A percentile compares a stretch with the other conserved stretches of the same genome.
These are phyloP conservation scores for Brassica nigra DNA, from an alignment of 345 rosid species.

Conservation along the genomic window DNA sequence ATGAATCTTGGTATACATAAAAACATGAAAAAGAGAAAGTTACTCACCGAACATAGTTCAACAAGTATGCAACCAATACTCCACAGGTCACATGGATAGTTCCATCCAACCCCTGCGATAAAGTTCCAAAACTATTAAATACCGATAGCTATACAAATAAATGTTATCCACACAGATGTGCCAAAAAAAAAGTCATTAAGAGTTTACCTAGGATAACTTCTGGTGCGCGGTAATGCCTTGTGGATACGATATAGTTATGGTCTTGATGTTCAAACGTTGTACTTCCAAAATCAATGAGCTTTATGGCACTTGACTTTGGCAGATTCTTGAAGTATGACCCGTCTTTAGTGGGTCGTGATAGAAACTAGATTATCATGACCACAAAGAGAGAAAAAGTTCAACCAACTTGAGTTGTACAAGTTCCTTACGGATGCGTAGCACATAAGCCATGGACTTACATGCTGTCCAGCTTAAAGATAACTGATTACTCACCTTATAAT, in stretches of 20 bases:
- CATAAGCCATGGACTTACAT: constrained; percentile 9
- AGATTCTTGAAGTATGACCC: constrained; percentile 76
- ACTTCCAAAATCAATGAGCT: constrained; percentile 88
- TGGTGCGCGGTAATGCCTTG: constrained; percentile 84
- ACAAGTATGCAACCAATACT: constrained; percentile 82
- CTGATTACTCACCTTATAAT: constrained; percentile 56
- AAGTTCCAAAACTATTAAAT: neutral
- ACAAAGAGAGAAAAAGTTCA: constrained; percentile 14
- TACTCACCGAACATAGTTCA: constrained; percentile 76
- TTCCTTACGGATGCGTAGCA: constrained; percentile 1
- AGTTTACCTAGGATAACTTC: constrained; percentile 72
- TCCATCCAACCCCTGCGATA: constrained; percentile 75
- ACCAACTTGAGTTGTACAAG: constrained; percentile 13
- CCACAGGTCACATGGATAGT: constrained; percentile 83
- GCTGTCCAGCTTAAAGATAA: constrained; percentile 14
- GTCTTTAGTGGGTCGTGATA: constrained; percentile 67
- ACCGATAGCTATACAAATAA: neutral
- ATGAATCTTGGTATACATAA: neutral
- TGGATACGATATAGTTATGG: constrained; percentile 81
- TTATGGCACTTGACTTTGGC: constrained; percentile 73
- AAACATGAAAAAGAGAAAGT: constrained; percentile 3
- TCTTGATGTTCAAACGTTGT: constrained; percentile 81
- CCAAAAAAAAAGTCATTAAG: constrained; percentile 8
- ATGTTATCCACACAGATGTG: neutral
- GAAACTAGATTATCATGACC: constrained; percentile 45